A percentile compares a stretch with the other conserved stretches of the same genome.
These are phyloP conservation scores for Forsythia suspensa DNA, from an alignment of 257 asterid genomes.

Conservation along the genomic window DNA sequence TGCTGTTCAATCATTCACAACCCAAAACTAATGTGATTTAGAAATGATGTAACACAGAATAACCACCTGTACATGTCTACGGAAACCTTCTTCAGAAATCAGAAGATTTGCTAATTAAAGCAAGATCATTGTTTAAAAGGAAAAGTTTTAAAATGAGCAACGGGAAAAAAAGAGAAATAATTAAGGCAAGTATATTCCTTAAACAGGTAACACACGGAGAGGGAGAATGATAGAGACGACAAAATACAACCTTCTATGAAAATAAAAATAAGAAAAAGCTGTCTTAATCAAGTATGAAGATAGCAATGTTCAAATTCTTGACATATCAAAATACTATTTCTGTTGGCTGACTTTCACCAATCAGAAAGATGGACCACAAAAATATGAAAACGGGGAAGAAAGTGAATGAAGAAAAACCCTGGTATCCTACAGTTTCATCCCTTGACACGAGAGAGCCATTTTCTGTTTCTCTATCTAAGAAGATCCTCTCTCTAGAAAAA, in stretches of 20 bases:
- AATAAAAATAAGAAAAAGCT: not conserved
- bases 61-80: not conserved
- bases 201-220: not conserved
- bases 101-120: not conserved
- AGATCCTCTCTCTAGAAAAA: not conserved
- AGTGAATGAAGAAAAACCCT: not conserved
- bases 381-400: not conserved
- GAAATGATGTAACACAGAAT: not conserved
- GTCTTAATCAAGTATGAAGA: not conserved
- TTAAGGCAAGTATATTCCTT: not conserved
- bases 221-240: not conserved
- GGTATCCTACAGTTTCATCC: not conserved
- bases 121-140: not conserved
- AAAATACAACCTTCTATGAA: not conserved
- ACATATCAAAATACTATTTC: not conserved
- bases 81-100: too few species aligned
- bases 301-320: not conserved
- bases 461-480: not conserved
- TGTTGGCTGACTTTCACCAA: not conserved
- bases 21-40: not conserved
- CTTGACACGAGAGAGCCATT: not conserved
- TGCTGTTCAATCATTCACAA: not conserved
- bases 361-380: not conserved
- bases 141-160: not conserved
- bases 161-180: not conserved